phyloP scores from a whole-genome alignment of 192 early-diverging fungal species.

The Kickxella alabastrina region DNA sequence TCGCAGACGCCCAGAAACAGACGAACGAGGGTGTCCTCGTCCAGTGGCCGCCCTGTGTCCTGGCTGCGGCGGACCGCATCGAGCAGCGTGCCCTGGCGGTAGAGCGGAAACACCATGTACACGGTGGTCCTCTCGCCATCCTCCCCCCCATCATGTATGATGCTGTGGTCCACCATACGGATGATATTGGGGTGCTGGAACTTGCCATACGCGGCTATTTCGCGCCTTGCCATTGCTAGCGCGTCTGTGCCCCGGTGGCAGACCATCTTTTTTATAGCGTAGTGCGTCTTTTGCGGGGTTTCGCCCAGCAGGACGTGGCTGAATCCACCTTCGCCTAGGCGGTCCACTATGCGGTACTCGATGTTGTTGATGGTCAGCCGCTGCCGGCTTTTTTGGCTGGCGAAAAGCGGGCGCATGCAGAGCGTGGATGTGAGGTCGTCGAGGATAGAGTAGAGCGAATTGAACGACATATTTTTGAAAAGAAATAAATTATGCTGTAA shows the following conservation, averaged over 20 bases:
- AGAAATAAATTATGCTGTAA: too few species aligned
- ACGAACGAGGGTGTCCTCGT: constrained; percentile 56
- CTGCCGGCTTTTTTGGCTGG: constrained; percentile 2
- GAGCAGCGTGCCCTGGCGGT: constrained; percentile 54
- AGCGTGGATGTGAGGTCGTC: too few species aligned
- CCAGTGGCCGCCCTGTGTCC: constrained; percentile 49
- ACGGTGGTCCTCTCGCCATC: constrained; percentile 37
- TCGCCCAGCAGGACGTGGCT: constrained; percentile 65
- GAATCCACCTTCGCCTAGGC: constrained; percentile 74
- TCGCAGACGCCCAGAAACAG: constrained; percentile 60
- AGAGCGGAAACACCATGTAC: constrained; percentile 71
- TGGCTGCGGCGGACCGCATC: constrained; percentile 55
- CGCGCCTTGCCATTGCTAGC: constrained; percentile 59
- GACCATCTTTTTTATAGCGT: constrained; percentile 66
- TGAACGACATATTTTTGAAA: too few species aligned
- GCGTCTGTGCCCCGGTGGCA: constrained; percentile 60
- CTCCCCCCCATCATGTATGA: too few species aligned
- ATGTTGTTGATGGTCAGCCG: constrained; percentile 58
- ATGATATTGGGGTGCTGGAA: constrained; percentile 67
- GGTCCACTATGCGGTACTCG: constrained; percentile 55
- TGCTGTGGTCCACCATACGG: constrained; percentile 35
- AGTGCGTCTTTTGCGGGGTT: constrained; percentile 49
- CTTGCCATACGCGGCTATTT: constrained; percentile 63
- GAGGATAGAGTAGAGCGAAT: too few species aligned
- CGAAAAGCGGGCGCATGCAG: too few species aligned